Evolutionary conservation across 2,329 filamentous ascomycete genomes (phyloP).

Genomic region (Penicillium sp.): DNA sequence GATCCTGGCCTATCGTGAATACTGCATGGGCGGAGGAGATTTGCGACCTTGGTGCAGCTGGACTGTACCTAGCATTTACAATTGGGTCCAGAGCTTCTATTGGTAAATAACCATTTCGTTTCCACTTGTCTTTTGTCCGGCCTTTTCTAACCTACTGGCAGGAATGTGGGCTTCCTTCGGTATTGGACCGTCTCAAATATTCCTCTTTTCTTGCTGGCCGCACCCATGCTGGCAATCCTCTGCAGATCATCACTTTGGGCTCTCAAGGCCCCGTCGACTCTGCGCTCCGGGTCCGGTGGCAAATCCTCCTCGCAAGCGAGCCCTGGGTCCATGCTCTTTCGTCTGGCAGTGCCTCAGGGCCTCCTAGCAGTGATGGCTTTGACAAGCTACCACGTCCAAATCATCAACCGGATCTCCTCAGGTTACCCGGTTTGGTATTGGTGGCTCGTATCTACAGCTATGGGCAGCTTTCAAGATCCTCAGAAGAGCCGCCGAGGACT

Average conservation of each 20-base stretch:
- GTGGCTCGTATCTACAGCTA: slow-evolving; percentile 63
- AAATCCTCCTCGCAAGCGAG: slow-evolving; percentile 25
- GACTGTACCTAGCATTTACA: slow-evolving; percentile 82
- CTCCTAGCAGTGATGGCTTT: slow-evolving; percentile 72
- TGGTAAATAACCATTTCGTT: slow-evolving; percentile 64
- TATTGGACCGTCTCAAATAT: slow-evolving; percentile 91
- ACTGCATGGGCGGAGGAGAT: slow-evolving; percentile 56
- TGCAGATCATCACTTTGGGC: slow-evolving; percentile 61
- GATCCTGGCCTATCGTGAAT: slow-evolving; percentile 71
- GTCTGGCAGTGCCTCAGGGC: slow-evolving; percentile 73
- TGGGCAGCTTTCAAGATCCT: slow-evolving; percentile 26
- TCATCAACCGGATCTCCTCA: slow-evolving; percentile 85
- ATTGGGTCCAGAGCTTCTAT: slow-evolving; percentile 85
- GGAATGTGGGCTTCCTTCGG: slow-evolving; percentile 82
- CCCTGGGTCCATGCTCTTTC: slow-evolving; percentile 44
- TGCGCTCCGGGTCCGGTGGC: slow-evolving; percentile 15
- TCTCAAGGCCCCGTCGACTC: slow-evolving; percentile 39
- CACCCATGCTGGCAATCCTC: slow-evolving; percentile 74
- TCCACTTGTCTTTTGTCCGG: not conserved
- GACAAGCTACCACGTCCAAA: slow-evolving; percentile 88
- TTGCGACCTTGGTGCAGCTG: slow-evolving; percentile 74
- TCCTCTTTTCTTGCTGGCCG: slow-evolving; percentile 82
- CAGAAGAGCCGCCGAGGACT: slow-evolving; percentile 27
- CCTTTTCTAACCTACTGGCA: slow-evolving; percentile 44
- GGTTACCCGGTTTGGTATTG: slow-evolving; percentile 90